A percentile compares a stretch with the other conserved stretches of the same genome.
Evolutionary conservation across 768 basidiomycete species (phyloP).

Genomic region (Tulasnella sp.): DNA sequence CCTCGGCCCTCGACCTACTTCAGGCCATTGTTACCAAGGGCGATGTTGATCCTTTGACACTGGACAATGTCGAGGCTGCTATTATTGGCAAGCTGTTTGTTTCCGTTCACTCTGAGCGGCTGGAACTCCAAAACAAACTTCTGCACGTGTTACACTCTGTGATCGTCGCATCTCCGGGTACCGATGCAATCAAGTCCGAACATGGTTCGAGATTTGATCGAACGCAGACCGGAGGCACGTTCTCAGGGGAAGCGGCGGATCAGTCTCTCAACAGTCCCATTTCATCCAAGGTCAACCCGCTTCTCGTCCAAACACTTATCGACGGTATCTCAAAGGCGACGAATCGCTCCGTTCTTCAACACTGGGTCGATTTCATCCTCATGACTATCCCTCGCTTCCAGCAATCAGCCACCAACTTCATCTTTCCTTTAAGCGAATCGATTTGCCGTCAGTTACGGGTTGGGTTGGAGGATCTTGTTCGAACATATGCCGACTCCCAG

Average conservation of each 20-base stretch:
- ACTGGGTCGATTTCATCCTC: constrained; percentile 95
- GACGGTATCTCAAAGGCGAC: constrained; percentile 67
- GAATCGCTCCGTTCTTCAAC: constrained; percentile 81
- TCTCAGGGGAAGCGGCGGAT: constrained; percentile 6
- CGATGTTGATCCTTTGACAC: constrained; percentile 58
- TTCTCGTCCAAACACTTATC: constrained; percentile 70
- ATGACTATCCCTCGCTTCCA: constrained; percentile 87
- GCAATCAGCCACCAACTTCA: constrained; percentile 57
- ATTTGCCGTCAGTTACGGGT: constrained; percentile 64
- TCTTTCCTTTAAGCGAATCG: constrained; percentile 74
- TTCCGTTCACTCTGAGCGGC: constrained; percentile 60
- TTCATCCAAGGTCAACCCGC: constrained; percentile 56
- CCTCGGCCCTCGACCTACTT: constrained; percentile 71
- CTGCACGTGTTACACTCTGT: constrained; percentile 86
- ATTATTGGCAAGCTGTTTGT: constrained; percentile 73
- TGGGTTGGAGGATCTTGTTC: constrained; percentile 53
- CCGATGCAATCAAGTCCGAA: not conserved
- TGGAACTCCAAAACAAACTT: constrained; percentile 90
- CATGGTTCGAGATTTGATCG: not conserved
- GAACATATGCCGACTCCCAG: constrained; percentile 41
- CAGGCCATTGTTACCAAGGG: constrained; percentile 79
- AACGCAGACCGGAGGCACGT: not conserved
- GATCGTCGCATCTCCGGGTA: constrained; percentile 56
- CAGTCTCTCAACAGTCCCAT: not conserved
- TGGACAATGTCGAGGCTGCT: constrained; percentile 64